Evolutionary conservation across 306 rosid genomes (phyloP), one percentile per base, ranked within the genome.

Genomic region (Lathyrus tuberosus): DNA sequence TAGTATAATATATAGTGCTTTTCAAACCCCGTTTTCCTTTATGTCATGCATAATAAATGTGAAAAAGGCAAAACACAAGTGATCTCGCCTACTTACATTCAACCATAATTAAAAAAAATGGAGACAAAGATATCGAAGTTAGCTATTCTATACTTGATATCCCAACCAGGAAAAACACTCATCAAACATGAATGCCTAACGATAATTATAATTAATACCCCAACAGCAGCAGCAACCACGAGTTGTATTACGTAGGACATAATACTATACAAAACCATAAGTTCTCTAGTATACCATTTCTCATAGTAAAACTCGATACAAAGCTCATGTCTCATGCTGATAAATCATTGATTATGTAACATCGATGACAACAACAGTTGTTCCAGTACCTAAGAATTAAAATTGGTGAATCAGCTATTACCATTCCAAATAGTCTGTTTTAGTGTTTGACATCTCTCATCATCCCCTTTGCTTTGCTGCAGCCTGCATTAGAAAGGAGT

Each of bases 401-500:
- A 74, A 52, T 43, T 41, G 10, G 46, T 35, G 67, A 74, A 46
- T 26, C 35, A 4, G 46, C 42, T 69, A 24, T 48, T 48, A 54
- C 20, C 70, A 30, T 62, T 56, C 68, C 84, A 76, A 67, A 59
- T 37, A 62, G 42, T 52, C 62, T 9, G 60, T 10, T 51, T 33
- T 24, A 53, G 44, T 40, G 73, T 69, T 72, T 14, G 61, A 40
- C 56, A 30, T 20, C 41, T 54, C 30, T 42, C 22, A 30, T 4
- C 24, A 2, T 82, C 82, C 75, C 7, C 46, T 81, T 79, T 77
- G 82, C 80, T 78, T 88, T 73, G 84, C 85, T 1, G 91, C 89
- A 54, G 91, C 97, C 97, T 91, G 81, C 78, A 80, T 62, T 63
- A 84, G 17, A 69, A 24, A 70, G 44, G 73, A 75, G 65, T n/a